Evolutionary conservation across 768 basidiomycete genomes (phyloP).

Genomic region (Russula sp.): DNA sequence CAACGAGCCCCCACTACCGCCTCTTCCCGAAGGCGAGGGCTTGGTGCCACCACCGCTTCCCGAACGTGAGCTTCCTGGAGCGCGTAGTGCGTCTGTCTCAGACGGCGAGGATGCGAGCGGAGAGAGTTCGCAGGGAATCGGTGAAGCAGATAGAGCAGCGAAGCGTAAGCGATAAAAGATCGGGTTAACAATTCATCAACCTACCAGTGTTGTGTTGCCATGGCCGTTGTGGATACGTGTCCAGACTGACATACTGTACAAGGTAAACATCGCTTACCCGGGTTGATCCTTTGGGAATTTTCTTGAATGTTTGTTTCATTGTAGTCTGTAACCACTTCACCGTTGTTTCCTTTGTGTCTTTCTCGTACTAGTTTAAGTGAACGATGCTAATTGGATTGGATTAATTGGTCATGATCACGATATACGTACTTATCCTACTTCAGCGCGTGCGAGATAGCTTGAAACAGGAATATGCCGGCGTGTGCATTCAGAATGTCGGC

Average conservation of each 20-base stretch:
- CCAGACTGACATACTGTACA: slow-evolving; percentile 12
- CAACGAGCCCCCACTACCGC: slow-evolving; percentile 17
- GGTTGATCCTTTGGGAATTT: neutral
- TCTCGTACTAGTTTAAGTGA: slow-evolving; percentile 17
- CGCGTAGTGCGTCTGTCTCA: slow-evolving; percentile 24
- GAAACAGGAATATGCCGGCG: neutral
- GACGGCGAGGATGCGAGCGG: slow-evolving; percentile 27
- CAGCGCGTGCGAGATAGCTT: neutral
- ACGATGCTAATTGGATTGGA: slow-evolving; percentile 12
- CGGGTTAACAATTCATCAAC: neutral
- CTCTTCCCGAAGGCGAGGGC: slow-evolving; percentile 19
- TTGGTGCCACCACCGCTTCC: slow-evolving; percentile 11
- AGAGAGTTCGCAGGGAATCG: slow-evolving; percentile 12
- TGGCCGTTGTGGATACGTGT: slow-evolving; percentile 14
- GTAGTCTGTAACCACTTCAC: slow-evolving; percentile 16
- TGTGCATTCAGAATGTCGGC: neutral
- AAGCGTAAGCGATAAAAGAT: slow-evolving; percentile 25
- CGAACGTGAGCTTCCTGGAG: slow-evolving; percentile 15
- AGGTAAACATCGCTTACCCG: slow-evolving; percentile 6
- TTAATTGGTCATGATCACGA: slow-evolving; percentile 4
- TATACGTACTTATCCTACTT: neutral
- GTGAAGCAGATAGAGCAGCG: slow-evolving; percentile 22
- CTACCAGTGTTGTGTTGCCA: slow-evolving; percentile 2
- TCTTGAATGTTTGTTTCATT: slow-evolving; percentile 14
- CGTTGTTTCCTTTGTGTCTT: neutral